Conservation (phyloP, 208 protist species). For the Leishmania amazonensis region DNA sequence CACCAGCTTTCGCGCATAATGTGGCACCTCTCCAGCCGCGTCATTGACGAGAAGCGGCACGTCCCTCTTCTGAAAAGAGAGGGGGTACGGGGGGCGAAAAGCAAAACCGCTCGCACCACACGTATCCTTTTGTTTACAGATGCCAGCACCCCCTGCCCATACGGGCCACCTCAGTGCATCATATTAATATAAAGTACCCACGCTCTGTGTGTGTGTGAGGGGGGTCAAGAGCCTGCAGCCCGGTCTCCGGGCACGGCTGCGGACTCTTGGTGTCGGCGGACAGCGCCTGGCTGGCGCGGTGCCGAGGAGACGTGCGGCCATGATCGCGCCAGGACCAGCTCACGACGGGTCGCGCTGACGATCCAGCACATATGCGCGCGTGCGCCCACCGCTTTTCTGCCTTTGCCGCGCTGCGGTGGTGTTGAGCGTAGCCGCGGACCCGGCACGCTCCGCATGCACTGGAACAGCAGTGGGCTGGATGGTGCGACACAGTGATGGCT, state of each 20-base stretch:
- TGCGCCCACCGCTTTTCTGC: too few relatives aligned
- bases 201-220: not conserved
- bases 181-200: not conserved
- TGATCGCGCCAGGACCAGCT: not conserved
- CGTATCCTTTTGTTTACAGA: not conserved
- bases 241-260: not conserved
- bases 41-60: not conserved
- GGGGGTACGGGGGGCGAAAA: too few relatives aligned
- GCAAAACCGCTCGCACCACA: not conserved
- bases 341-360: not conserved
- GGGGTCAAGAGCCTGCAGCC: not conserved
- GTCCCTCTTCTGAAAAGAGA: not conserved
- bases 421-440: too few relatives aligned
- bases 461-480: too few relatives aligned
- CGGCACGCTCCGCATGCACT: too few relatives aligned
- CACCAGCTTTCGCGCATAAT: not conserved
- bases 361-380: not conserved
- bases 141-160: not conserved
- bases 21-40: not conserved
- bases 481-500: too few relatives aligned
- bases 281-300: not conserved
- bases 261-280: not conserved
- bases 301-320: not conserved
- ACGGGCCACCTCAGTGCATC: not conserved
- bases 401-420: too few relatives aligned